phyloP scores from a whole-genome alignment of 192 early-diverging fungal genomes.

The Backusella psychrophila region DNA sequence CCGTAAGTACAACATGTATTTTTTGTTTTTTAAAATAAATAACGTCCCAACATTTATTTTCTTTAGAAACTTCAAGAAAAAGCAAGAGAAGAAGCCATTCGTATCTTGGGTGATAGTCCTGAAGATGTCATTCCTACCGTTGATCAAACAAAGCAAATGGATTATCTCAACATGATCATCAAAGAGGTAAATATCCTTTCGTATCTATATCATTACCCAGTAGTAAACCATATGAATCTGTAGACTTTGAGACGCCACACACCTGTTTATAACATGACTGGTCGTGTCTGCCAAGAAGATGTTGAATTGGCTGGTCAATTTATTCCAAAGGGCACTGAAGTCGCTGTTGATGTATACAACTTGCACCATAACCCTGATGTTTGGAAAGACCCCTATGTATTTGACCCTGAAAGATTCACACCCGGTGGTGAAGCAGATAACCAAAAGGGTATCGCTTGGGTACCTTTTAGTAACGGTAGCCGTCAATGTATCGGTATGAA shows the following conservation, averaged over 20 bases:
- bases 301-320: neutral
- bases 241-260: neutral
- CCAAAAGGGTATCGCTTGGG: slow-evolving; percentile 24
- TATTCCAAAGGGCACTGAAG: slow-evolving; percentile 9
- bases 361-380: slow-evolving; percentile 26
- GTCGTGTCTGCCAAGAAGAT: neutral
- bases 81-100: slow-evolving; percentile 50
- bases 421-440: slow-evolving; percentile 20
- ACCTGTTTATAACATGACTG: slow-evolving; percentile 16
- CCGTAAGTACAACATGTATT: slow-evolving; percentile 3
- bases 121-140: slow-evolving; percentile 48
- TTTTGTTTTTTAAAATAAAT: neutral
- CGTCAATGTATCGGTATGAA: slow-evolving; percentile 59
- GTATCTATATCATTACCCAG: neutral
- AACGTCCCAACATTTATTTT: neutral
- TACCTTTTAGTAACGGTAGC: slow-evolving; percentile 54
- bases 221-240: neutral
- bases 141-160: slow-evolving; percentile 50
- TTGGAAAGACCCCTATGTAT: slow-evolving; percentile 28
- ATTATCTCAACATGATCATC: slow-evolving; percentile 50
- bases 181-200: slow-evolving; percentile 32
- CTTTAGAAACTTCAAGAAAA: slow-evolving; percentile 48
- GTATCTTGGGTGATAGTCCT: slow-evolving; percentile 52
- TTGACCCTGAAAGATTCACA: slow-evolving; percentile 31
- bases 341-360: slow-evolving; percentile 1